Evolutionary conservation across 306 rosid genomes (phyloP), one percentile per base, ranked within the genome.

Genomic region (Alnus glutinosa): DNA sequence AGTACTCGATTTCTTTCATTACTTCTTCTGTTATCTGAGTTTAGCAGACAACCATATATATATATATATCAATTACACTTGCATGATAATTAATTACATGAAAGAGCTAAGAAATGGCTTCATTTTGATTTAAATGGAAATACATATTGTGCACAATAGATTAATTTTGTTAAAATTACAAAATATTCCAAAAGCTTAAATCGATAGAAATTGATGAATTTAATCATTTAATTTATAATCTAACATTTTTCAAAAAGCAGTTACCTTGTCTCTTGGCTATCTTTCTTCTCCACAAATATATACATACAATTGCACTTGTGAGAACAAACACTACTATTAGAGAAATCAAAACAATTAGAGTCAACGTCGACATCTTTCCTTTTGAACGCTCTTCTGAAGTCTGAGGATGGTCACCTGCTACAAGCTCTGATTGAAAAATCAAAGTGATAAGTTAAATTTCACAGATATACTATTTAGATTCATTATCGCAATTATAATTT

Each of bases 211-310:
- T 0, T 23, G 28, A 23, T 23, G 28, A 23, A 23, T 23, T 23
- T 23, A 0, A 23, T 23, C 28, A 23, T 23, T 23, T 23, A 23
- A 23, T 23, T 23, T 23, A 23, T 23, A 23, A 23, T 23, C 28
- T 23, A 23, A 23, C 28, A 23, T 23, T 23, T 23, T 23, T 23
- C 28, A 23, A 23, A 42, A 42, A 42, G 46, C 64, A 19, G 6
- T 42, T 75, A 79, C 86, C 88, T 75, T 49, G 32, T 7, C 48
- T 71, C 0, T 1, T 75, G 70, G 73, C 42, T 14, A 13, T 55
- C 78, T 81, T 81, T 57, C 15, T 81, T 36, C 71, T 74, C 70
- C 78, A 10, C 0, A 77, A 4, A 42, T 4, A 52, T 49, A 44
- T 34, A 46, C 48, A 62, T 61, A 70, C 16, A 44, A 69, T 63